A percentile compares a stretch with the other conserved stretches of the same genome.
These are phyloP conservation scores for Paspalum notatum DNA, from an alignment of 176 grass and related monocot genomes.

Conservation along the genomic window DNA sequence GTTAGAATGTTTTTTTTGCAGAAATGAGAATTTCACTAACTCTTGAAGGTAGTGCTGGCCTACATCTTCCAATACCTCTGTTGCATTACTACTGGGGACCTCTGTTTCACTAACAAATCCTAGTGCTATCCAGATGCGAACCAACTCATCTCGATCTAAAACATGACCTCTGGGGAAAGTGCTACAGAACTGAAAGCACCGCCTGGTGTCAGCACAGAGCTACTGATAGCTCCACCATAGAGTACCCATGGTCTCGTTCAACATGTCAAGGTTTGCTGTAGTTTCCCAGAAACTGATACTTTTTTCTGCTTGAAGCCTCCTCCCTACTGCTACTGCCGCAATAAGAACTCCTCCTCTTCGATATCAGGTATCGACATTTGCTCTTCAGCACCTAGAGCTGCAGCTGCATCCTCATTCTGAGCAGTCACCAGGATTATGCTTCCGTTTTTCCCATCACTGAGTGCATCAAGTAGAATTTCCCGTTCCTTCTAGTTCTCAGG, in stretches of 20 bases:
- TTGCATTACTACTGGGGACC: neutral
- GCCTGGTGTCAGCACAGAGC: conserved; percentile 14
- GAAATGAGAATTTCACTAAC: conserved; percentile 36
- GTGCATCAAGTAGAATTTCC: neutral
- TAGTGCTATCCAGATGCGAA: conserved; percentile 39
- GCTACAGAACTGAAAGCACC: conserved; percentile 37
- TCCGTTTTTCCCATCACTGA: neutral
- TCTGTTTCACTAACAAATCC: conserved; percentile 30
- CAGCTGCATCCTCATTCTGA: neutral
- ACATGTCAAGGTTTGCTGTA: neutral
- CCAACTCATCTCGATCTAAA: conserved; percentile 2
- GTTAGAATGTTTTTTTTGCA: neutral
- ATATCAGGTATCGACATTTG: neutral
- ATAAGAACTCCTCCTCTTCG: neutral
- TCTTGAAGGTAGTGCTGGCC: conserved; percentile 35
- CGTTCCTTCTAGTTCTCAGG: neutral
- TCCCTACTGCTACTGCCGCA: conserved; percentile 35
- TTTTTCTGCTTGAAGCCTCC: neutral
- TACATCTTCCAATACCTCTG: conserved; percentile 26
- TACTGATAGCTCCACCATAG: conserved; percentile 34
- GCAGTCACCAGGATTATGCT: conserved; percentile 44
- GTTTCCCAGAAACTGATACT: conserved; percentile 11
- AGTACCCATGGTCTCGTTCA: conserved; percentile 18
- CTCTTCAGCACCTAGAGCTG: neutral
- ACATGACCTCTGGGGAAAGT: conserved; percentile 35